A percentile compares a stretch with the other conserved stretches of the same genome.
phyloP scores from a whole-genome alignment of 371 early-diverging fungal genomes.

The Mortierella polycephala region DNA sequence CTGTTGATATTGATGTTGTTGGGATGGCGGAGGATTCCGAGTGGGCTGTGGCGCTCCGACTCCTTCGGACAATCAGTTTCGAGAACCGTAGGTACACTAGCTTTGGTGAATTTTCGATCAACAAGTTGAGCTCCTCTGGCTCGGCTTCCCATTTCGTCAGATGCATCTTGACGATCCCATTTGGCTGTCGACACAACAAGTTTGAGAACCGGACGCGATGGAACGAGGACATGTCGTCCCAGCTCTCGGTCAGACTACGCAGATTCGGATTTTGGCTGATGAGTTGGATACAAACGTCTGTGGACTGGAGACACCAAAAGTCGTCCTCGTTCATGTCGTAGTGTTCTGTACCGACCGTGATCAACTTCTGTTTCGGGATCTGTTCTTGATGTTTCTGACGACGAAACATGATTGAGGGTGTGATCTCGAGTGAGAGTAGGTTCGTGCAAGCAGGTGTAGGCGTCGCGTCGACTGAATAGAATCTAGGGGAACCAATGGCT shows the following conservation, averaged over 20 bases:
- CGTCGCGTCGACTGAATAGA: not conserved
- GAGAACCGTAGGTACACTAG: slow-evolving; percentile 23
- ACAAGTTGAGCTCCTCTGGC: slow-evolving; percentile 15
- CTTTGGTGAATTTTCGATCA: slow-evolving; percentile 19
- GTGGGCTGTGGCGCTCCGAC: not conserved
- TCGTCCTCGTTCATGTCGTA: slow-evolving; percentile 31
- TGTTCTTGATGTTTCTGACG: slow-evolving; percentile 19
- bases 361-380: slow-evolving; percentile 20
- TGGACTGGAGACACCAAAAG: slow-evolving; percentile 41
- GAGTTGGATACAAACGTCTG: slow-evolving; percentile 29
- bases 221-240: slow-evolving; percentile 36
- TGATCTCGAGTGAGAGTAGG: slow-evolving; percentile 33
- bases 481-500: not conserved
- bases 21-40: not conserved
- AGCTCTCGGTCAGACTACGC: slow-evolving; percentile 24
- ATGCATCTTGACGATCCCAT: slow-evolving; percentile 12
- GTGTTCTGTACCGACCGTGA: slow-evolving; percentile 21
- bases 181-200: slow-evolving; percentile 13
- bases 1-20: not conserved
- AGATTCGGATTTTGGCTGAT: slow-evolving; percentile 22
- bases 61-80: slow-evolving; percentile 13
- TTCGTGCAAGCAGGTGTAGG: slow-evolving; percentile 4
- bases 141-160: slow-evolving; percentile 32
- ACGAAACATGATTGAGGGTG: slow-evolving; percentile 30
- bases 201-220: slow-evolving; percentile 27